Evolutionary conservation across 805 yeast genomes (phyloP), one percentile per base, ranked within the genome.

Genomic region (Candida chauliodis): DNA sequence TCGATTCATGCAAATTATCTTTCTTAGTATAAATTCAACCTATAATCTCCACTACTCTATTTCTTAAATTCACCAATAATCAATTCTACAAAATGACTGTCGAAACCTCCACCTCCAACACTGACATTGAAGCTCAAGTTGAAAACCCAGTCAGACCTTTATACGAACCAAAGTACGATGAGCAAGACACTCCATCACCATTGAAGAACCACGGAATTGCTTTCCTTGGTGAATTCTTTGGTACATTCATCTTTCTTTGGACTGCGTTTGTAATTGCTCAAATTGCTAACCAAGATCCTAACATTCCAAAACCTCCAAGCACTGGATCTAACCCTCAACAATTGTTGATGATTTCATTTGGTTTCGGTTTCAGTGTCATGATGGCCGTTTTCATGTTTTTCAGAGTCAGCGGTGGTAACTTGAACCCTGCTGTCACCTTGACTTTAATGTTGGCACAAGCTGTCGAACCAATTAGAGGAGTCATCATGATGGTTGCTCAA

Each of bases 371-470:
- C 55, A 81, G 88, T 50, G 88, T 87, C 39, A 76, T 83, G 79
- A 80, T 83, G 48, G 78, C 76, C 50, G 85, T 84, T 35, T 76
- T 78, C 52, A 62, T 78, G 51, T 78, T 83, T 52, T 81, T 72
- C 67, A 76, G 87, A 59, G 76, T 87, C 44, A 83, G 93, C 27
- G 95, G 95, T 54, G 95, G 93, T 69, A 85, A 84, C 67, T 75
- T 87, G 58, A 87, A 87, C 69, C 96, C 96, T 9, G 91, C 93
- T 36, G 95, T 87, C 29, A 81, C 95, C 16, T 69, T 85, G 28
- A 67, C 89, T 20, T 67, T 87, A 55, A 73, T 79, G n/a, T 64
- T 84, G 30, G 81, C 85, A 15, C 75, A 84, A 46, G 91, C 87
- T 39, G 73, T 84, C 43, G 75, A 87, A 29, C 87, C 89, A 40